These are phyloP conservation scores for Lunularia cruciata DNA, from an alignment of 225 moss, liverwort and hornwort genomes.

Conservation along the genomic window DNA sequence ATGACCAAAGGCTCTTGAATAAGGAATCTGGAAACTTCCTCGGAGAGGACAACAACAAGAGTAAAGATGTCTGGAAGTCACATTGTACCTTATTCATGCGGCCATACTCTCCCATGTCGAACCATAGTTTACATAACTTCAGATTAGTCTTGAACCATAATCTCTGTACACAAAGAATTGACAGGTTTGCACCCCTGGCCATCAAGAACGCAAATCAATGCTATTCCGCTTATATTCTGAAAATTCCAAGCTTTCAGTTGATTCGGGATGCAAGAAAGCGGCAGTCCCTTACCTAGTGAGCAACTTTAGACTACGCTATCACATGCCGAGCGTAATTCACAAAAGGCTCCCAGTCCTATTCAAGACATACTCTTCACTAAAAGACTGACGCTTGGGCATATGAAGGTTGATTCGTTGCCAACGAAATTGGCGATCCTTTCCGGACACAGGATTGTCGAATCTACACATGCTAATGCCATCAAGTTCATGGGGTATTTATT, in stretches of 20 bases:
- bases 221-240: no score
- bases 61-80: no score
- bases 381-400: background rate
- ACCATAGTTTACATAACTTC: conserved; percentile 99
- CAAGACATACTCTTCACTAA: background rate
- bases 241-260: background rate
- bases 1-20: no score
- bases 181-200: conserved; percentile 14
- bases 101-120: conserved; percentile 95
- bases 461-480: no score
- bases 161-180: conserved; percentile 58
- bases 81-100: conserved; percentile 91
- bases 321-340: no score
- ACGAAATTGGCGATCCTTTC: background rate
- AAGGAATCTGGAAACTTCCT: no score
- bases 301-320: no score
- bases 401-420: background rate
- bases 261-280: no score
- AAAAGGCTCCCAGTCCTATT: no score
- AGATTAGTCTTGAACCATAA: conserved; percentile 99
- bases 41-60: no score
- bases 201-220: conserved; percentile 22
- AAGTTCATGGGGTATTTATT: conserved; percentile 10
- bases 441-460: no score
- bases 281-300: no score